Conservation (phyloP, 257 asterid species). For the Solanum megistacrolobum region DNA sequence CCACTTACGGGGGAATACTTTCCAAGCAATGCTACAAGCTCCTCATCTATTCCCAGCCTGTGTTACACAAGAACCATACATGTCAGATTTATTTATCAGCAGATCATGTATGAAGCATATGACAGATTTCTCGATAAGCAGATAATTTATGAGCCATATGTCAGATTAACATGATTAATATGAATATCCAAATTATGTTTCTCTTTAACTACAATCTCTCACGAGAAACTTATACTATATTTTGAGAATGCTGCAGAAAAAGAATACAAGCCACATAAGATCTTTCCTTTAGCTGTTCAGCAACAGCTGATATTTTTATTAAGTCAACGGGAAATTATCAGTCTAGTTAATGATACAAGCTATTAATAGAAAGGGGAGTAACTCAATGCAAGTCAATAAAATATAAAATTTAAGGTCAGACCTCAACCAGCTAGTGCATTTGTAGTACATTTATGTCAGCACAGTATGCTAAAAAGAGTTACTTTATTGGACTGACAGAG, state of each 20-base stretch:
- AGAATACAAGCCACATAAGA: neutral
- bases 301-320: neutral
- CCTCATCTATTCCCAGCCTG: constrained; percentile 96
- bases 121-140: neutral
- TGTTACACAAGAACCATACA: neutral
- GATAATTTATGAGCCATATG: neutral
- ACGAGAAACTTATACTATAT: neutral
- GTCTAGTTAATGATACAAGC: neutral
- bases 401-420: neutral
- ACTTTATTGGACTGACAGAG: neutral
- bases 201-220: neutral
- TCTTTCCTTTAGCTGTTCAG: neutral
- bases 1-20: constrained; percentile 56
- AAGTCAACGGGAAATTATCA: neutral
- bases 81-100: neutral
- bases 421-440: neutral
- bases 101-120: neutral
- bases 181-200: neutral
- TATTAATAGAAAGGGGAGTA: neutral
- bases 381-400: neutral
- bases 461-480: neutral
- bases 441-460: neutral
- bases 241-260: neutral
- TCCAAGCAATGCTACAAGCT: constrained; percentile 86
- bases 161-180: neutral